phyloP scores from a whole-genome alignment of 768 basidiomycete genomes.

The Collybia sordida region DNA sequence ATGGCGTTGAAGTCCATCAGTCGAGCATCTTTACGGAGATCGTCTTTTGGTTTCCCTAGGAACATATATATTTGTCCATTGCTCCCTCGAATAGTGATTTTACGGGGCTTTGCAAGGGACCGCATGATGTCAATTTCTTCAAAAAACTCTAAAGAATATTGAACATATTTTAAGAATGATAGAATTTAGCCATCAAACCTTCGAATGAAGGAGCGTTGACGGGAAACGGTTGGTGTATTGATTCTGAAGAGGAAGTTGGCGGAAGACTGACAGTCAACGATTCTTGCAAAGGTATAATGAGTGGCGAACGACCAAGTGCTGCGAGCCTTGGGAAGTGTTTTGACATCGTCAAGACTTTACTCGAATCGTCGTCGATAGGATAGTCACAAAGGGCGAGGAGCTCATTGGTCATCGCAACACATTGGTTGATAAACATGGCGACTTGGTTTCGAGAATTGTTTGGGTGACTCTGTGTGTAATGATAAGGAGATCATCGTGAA shows the following conservation, averaged over 20 bases:
- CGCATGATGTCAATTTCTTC: conserved; percentile 91
- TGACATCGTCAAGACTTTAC: conserved; percentile 43
- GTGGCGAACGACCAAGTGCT: conserved; percentile 53
- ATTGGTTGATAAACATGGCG: conserved; percentile 51
- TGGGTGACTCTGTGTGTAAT: conserved; percentile 41
- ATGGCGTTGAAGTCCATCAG: conserved; percentile 98
- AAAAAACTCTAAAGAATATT: conserved; percentile 52
- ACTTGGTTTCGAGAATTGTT: conserved; percentile 39
- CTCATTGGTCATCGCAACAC: conserved; percentile 63
- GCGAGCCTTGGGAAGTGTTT: conserved; percentile 59
- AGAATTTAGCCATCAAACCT: conserved; percentile 39
- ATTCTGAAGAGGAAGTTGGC: conserved; percentile 58
- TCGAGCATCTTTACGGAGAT: conserved; percentile 94
- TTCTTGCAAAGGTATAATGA: conserved; percentile 92
- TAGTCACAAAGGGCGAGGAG: conserved; percentile 67
- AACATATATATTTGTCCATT: conserved; percentile 88
- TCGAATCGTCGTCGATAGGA: conserved; percentile 38
- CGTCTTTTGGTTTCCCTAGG: conserved; percentile 96
- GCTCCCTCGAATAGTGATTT: conserved; percentile 80
- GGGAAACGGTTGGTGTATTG: conserved; percentile 81
- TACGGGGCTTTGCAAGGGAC: conserved; percentile 88
- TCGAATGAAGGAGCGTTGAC: conserved; percentile 71
- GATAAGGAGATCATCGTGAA: neutral
- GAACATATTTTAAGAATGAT: neutral
- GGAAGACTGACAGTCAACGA: conserved; percentile 90